Base-by-base conservation (phyloP, 164 flowering plant species). In the Aristolochia contorta region DNA sequence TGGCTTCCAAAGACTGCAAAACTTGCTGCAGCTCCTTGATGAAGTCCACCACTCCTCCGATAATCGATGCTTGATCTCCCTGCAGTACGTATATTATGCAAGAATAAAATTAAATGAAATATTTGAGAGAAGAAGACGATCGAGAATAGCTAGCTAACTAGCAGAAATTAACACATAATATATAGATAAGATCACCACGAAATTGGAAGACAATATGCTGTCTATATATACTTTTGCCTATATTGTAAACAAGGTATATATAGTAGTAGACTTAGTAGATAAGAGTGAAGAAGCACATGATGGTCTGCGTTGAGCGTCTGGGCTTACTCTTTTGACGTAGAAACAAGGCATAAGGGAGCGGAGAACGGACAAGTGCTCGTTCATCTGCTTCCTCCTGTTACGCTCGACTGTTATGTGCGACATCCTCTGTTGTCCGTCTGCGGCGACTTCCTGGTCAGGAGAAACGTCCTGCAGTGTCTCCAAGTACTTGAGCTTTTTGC, bases 21-120 rank as follows among this genome's bases (percentile, higher is more conserved):
- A 90, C 72, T 74, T 91, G 96, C 47, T 94, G 95, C 60, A 94
- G 55, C 65, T 94, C 99, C 53, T 75, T 89, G 69, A 94, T 89
- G 75, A 84, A 94, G 47, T 91, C 85, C 22, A 91, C 87, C 3
- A 91, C 99, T 0, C 99, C 99, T 47, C 90, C 97, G 20, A 94
- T 87, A 47, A 94, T 85, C 0, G 99, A 94, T 51, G 99, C 99
- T 83, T 94, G 99, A 65, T 94, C 99, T 50, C 96, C 97, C 99
- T 94, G 12, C 47, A 12, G 33, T 12, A 47, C 30, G 5, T 5
- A 27, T n/a, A n/a, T n/a, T n/a, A n/a, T n/a, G n/a, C n/a, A n/a
- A n/a, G n/a, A n/a, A n/a, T n/a, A n/a, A n/a, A n/a, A n/a, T n/a
- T n/a, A n/a, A n/a, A n/a, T n/a, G n/a, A n/a, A n/a, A n/a, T n/a